Conservation (phyloP, 208 protist genomes). For the Leishmania guyanensis region DNA sequence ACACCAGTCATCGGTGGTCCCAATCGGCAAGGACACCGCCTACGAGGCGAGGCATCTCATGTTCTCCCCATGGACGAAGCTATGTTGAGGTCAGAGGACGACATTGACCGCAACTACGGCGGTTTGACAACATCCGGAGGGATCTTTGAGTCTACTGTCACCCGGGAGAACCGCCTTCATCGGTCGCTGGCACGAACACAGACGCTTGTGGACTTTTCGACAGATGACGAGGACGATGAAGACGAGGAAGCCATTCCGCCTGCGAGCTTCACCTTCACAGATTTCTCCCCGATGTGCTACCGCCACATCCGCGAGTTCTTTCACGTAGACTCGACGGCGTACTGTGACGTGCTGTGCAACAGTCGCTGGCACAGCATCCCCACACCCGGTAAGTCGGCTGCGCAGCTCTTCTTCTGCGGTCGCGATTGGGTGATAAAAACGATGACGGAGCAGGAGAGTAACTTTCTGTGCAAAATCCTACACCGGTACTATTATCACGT, state of each 20-base stretch:
- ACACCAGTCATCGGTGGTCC: not conserved
- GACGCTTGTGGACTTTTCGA: slow-evolving; percentile 25
- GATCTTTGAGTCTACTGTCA: not conserved
- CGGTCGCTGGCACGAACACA: not conserved
- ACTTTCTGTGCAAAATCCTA: slow-evolving; percentile 88
- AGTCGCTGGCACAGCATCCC: slow-evolving; percentile 89
- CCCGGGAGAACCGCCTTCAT: not conserved
- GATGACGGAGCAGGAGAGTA: slow-evolving; percentile 87
- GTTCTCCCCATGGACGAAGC: slow-evolving; percentile 1
- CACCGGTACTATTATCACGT: slow-evolving; percentile 93
- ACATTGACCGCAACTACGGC: slow-evolving; percentile 13
- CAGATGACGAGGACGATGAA: slow-evolving; percentile 40
- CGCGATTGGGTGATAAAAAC: slow-evolving; percentile 94
- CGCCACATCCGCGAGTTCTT: slow-evolving; percentile 90
- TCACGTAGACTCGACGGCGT: slow-evolving; percentile 68
- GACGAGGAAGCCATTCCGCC: slow-evolving; percentile 50
- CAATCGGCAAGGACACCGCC: not conserved
- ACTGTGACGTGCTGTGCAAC: slow-evolving; percentile 70
- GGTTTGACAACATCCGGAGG: slow-evolving; percentile 3
- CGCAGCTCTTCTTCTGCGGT: slow-evolving; percentile 92
- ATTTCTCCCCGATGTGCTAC: slow-evolving; percentile 94
- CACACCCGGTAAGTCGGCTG: slow-evolving; percentile 88
- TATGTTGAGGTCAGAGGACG: not conserved
- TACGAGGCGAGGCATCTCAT: slow-evolving; percentile 2
- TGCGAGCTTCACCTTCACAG: slow-evolving; percentile 77